A percentile compares a stretch with the other conserved stretches of the same genome.
Evolutionary conservation across 345 rosid genomes (phyloP).

Genomic region (Litchi chinensis): DNA sequence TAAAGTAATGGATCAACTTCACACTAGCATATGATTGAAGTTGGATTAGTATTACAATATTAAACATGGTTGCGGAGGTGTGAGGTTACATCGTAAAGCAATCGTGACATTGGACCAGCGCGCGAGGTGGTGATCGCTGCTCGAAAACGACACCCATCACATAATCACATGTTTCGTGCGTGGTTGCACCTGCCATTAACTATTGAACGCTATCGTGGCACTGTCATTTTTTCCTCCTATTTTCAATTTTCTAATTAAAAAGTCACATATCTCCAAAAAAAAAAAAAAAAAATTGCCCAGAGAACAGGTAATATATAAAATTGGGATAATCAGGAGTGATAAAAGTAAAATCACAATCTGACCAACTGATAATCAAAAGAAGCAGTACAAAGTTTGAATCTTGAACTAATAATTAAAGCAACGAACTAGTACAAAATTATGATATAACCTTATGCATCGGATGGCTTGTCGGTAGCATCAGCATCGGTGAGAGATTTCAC

Average conservation of each 20-base stretch:
- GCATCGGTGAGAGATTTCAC: background rate
- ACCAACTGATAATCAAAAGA: background rate
- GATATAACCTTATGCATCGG: background rate
- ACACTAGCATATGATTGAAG: background rate
- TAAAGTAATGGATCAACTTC: background rate
- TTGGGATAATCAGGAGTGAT: background rate
- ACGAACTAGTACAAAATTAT: background rate
- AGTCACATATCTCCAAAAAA: too few species aligned
- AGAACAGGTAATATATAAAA: background rate
- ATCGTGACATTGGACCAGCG: background rate
- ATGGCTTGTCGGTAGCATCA: background rate
- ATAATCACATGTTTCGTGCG: background rate
- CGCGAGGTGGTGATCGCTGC: background rate
- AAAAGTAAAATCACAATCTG: background rate
- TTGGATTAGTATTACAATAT: background rate
- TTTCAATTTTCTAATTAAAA: too few species aligned
- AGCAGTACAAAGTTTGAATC: background rate
- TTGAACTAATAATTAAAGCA: background rate
- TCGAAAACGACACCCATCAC: background rate
- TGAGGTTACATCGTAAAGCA: background rate
- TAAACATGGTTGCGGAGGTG: background rate
- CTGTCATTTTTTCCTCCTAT: too few species aligned
- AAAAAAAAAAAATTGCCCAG: too few species aligned
- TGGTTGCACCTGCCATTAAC: constrained; percentile 4
- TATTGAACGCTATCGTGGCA: background rate